Evolutionary conservation across 2,329 filamentous ascomycete genomes (phyloP), one percentile per base, ranked within the genome.

Genomic region (Ramichloridium luteum): DNA sequence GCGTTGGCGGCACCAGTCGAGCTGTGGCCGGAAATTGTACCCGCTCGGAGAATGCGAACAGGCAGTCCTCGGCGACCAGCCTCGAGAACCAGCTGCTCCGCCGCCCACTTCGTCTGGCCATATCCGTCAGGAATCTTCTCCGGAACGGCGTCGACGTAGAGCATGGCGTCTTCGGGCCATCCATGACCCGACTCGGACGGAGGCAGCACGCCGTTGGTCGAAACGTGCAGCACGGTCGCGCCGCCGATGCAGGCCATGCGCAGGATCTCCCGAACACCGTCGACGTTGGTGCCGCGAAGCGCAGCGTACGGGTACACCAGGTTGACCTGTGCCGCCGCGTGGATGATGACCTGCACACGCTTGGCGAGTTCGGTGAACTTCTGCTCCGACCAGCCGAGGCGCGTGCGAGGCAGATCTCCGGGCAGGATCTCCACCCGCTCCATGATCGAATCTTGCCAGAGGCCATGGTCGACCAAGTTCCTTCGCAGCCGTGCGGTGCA

Each of bases 251-350:
- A 68, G 0, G 80, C 80, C 15, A 88, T 62, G 26, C 80, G 76
- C 31, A 88, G 56, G 23, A 86, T 70, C 50, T 86, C 80, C 25
- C 71, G 64, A 1, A 80, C 85, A n/a, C 81, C 81, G n/a, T 72
- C 73, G 2, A 88, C 77, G 44, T 88, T 88, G 35, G 80, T 72
- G 30, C 68, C 72, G 32, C 80, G 70, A 43, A 88, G 61, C 0
- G 80, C 77, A 25, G 80, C 81, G 43, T 86, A 86, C 0, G 81
- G 80, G 43, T 88, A 86, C 0, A 88, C 79, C 29, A 88, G 61
- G 50, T 84, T 84, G 48, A 88, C 81, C 1, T 76, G 80, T 4
- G 81, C 81, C 15, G 74, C 81, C 20, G 80, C 77, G 50, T 88
- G 81, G 2, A 86, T 65, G 35, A 88, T 77, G 20, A 84, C 80